Base-by-base conservation (phyloP, 2,329 filamentous ascomycete genomes). In the Colletotrichum sp. region DNA sequence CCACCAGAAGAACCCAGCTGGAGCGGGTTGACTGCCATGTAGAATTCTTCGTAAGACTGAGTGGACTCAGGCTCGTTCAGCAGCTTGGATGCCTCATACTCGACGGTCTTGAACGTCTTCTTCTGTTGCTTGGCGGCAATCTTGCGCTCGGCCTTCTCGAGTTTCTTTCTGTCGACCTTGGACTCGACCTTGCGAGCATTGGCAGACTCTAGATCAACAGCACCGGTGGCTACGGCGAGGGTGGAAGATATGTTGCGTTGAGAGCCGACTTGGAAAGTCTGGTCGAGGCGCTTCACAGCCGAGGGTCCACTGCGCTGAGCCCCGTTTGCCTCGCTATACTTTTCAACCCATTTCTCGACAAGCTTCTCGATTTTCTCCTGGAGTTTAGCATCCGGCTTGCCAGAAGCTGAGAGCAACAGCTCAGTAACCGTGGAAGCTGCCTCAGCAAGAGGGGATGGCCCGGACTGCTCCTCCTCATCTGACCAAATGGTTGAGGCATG, bases 51-150 rank as follows among this genome's bases (percentile, higher is more conserved):
- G 84, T 99, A 99, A 55, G 95, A 97, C 89, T 98, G 94, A 14
- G 96, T 89, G 80, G 93, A 91, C 80, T 96, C 94, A 5, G 95
- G 90, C 85, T 95, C 92, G 82, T 97, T 94, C 78, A 99, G 92
- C 79, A 99, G 89, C 79, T 93, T 93, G 14, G 97, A 98, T 1
- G 97, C 95, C 87, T 99, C 97, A 84, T 99, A 99, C 86, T 98
- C 95, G 79, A 99, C 97, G 71, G 94, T 98, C 90, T 98, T 98
- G 93, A 97, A 98, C 43, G 93, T 92, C 89, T 99, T 99, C 89
- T 98, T 98, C 87, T 96, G 97, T 88, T 98, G 97, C 89, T 99
- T 99, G 81, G 96, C 96, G 64, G 96, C 95, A 83, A 99, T 97
- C 89, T 99, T 99, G 79, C 95, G 91, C 87, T 99, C 97, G 2